A percentile compares a stretch with the other conserved stretches of the same genome.
Evolutionary conservation across 176 grass and related monocot genomes (phyloP).

Genomic region (Aegilops speltoides): DNA sequence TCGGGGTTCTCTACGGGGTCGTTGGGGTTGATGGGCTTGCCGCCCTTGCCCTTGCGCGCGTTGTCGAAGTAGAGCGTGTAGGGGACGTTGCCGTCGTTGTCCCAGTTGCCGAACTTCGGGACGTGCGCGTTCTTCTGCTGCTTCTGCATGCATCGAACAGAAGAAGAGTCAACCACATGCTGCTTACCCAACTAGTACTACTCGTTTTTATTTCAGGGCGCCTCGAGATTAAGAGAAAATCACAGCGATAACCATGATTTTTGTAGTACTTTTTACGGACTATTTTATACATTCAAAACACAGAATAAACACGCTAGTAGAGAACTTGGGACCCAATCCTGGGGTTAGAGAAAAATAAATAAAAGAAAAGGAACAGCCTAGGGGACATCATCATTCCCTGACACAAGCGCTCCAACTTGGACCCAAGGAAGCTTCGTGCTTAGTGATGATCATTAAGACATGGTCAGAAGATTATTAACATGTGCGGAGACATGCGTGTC

Average conservation of each 20-base stretch:
- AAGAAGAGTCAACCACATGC: neutral
- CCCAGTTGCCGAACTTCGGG: constrained; percentile 82
- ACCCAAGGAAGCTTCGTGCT: neutral
- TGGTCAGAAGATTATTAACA: constrained; percentile 10
- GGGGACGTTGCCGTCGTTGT: constrained; percentile 61
- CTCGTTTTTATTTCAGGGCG: neutral
- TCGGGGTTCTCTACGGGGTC: constrained; percentile 78
- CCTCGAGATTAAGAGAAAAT: too few relatives aligned
- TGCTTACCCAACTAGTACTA: neutral
- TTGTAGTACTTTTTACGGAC: too few relatives aligned
- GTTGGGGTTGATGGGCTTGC: constrained; percentile 76
- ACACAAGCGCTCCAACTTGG: neutral
- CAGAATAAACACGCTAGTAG: neutral
- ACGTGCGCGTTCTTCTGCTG: constrained; percentile 52
- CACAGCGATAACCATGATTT: too few relatives aligned
- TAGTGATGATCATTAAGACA: neutral
- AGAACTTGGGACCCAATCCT: neutral
- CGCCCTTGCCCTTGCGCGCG: constrained; percentile 67
- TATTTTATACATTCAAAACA: too few relatives aligned
- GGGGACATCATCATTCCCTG: neutral
- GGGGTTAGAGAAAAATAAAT: neutral
- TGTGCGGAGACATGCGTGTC: neutral
- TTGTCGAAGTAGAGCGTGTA: constrained; percentile 82
- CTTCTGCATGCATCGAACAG: neutral
- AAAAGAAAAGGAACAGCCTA: neutral